Percentiles rank a stretch among this genome's conserved stretches.
Conservation (phyloP, 2,329 filamentous ascomycete genomes). For the Colletotrichum sp. region DNA sequence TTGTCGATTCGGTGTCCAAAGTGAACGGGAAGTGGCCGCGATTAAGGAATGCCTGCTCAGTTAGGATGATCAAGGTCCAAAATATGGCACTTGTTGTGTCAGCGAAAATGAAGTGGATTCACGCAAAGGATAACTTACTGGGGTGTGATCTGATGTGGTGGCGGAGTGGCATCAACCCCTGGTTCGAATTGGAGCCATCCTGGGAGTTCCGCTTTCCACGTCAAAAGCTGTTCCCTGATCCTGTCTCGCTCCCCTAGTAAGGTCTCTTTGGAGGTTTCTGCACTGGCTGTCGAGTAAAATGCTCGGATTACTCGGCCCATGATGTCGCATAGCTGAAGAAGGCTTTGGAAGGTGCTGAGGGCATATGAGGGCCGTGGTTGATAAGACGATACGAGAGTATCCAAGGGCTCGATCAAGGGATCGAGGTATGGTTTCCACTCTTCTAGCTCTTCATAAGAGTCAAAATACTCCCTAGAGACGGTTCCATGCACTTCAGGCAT, state of each 20-base stretch:
- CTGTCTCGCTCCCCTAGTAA: background rate
- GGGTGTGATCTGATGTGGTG: background rate
- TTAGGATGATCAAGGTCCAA: background rate
- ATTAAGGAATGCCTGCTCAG: background rate
- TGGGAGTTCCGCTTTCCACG: background rate
- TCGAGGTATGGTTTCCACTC: background rate
- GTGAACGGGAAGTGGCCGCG: background rate
- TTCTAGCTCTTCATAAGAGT: background rate
- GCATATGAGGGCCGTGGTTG: background rate
- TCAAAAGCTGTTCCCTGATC: background rate
- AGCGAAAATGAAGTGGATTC: background rate
- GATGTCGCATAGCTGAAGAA: background rate
- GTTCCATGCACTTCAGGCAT: background rate
- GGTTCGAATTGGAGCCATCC: background rate
- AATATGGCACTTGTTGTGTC: background rate
- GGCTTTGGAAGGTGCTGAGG: background rate
- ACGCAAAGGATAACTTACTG: background rate
- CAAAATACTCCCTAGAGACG: background rate
- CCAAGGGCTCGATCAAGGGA: background rate
- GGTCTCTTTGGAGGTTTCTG: background rate
- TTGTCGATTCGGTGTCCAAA: rapidly evolving
- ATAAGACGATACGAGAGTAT: background rate
- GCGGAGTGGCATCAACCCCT: background rate
- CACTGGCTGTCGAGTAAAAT: background rate
- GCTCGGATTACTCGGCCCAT: background rate